These are phyloP conservation scores for Lentinula guzmanii DNA, from an alignment of 768 basidiomycete species.

Conservation along the genomic window DNA sequence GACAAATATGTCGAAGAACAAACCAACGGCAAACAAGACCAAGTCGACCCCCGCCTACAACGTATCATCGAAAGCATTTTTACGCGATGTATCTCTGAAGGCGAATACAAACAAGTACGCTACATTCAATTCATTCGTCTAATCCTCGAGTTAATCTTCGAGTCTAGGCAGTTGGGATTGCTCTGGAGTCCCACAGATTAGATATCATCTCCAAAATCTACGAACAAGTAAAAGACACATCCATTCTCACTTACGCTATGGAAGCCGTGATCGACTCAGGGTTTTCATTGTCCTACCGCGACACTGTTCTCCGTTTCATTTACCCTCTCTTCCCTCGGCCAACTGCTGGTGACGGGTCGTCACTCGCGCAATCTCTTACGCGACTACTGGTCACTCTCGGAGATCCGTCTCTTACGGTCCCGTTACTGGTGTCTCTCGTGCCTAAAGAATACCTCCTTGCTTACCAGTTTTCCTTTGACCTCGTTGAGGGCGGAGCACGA, in stretches of 20 bases:
- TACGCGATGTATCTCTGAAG: constrained; percentile 75
- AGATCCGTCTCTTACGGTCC: constrained; percentile 71
- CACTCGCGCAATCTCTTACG: constrained; percentile 75
- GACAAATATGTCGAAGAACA: constrained; percentile 84
- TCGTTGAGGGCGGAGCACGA: constrained; percentile 90
- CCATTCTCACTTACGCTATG: constrained; percentile 85
- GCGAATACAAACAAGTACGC: constrained; percentile 84
- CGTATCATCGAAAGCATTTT: constrained; percentile 89
- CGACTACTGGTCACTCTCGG: constrained; percentile 88
- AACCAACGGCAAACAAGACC: constrained; percentile 36
- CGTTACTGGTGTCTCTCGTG: constrained; percentile 67
- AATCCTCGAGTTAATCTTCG: constrained; percentile 10
- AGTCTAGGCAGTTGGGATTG: constrained; percentile 85
- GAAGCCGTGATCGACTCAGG: constrained; percentile 87
- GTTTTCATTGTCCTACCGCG: constrained; percentile 80
- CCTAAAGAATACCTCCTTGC: constrained; percentile 70
- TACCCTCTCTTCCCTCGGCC: constrained; percentile 84
- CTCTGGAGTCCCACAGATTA: constrained; percentile 83
- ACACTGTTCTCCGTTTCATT: constrained; percentile 72
- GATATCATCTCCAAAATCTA: constrained; percentile 83
- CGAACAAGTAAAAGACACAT: constrained; percentile 64
- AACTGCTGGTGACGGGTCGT: constrained; percentile 63
- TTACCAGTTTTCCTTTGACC: constrained; percentile 94
- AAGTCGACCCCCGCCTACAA: constrained; percentile 77
- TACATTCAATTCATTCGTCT: background rate